phyloP scores from a whole-genome alignment of 345 rosid species.

The Psidium friedrichsthalianum region DNA sequence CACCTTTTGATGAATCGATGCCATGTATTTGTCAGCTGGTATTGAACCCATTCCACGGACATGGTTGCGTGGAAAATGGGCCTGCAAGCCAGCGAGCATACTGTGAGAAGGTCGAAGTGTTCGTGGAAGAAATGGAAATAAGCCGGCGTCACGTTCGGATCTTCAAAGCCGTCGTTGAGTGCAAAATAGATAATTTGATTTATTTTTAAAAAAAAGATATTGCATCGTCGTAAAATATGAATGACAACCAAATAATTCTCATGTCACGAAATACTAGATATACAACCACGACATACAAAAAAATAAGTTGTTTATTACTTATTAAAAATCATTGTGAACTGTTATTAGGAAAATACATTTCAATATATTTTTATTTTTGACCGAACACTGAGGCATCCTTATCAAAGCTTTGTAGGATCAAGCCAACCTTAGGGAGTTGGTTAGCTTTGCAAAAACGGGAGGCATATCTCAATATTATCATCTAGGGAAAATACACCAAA shows the following conservation, averaged over 20 bases:
- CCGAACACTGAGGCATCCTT: too few relatives aligned
- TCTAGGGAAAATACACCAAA: too few relatives aligned
- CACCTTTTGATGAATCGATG: neutral
- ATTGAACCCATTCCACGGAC: neutral
- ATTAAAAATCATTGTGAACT: too few relatives aligned
- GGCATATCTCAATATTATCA: too few relatives aligned
- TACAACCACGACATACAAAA: too few relatives aligned
- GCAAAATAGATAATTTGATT: neutral
- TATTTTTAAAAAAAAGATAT: neutral
- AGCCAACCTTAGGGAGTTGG: too few relatives aligned
- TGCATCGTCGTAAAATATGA: accelerated
- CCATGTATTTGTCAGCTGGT: neutral
- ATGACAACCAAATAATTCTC: neutral
- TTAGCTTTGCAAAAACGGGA: too few relatives aligned
- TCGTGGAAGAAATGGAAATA: neutral
- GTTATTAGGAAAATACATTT: too few relatives aligned
- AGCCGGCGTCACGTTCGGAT: neutral
- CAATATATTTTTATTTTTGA: too few relatives aligned
- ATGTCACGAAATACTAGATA: too few relatives aligned
- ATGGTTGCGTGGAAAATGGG: neutral
- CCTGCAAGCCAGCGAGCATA: neutral
- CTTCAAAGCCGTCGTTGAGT: neutral
- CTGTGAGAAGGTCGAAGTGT: neutral
- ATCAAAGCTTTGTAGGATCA: too few relatives aligned
- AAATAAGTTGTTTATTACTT: too few relatives aligned